Evolutionary conservation across 2,329 filamentous ascomycete genomes (phyloP), one percentile per base, ranked within the genome.

Genomic region (Fusarium pseudocircinatum): DNA sequence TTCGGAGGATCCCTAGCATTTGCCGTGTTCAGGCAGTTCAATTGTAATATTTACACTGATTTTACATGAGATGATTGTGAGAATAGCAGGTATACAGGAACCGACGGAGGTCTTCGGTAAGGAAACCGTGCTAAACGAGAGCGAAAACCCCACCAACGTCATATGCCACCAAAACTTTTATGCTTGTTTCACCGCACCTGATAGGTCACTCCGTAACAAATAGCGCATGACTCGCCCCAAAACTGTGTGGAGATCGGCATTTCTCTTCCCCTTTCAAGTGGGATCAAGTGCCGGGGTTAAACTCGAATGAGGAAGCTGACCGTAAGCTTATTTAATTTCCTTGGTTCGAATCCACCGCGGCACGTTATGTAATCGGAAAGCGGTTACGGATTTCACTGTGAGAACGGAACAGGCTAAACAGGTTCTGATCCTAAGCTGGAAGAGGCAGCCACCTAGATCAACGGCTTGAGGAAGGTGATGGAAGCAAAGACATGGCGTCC

Each of bases 151-250:
- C 30, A 28, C 39, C n/a, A 34, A 46, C 30, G 30, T 28, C 40
- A 47, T 58, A 46, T 16, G 30, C 40, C 39, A 26, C 30, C 20
- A 26, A 47, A 28, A 36, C 22, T 36, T 39, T 57, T 47, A 58
- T 47, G 54, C n/a, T 58, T 58, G 40, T 47, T 46, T 58, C 30
- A 58, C 39, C n/a, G 53, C n/a, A 46, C 13, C 39, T 57, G 9
- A 46, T 57, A 32, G 53, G 53, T 16, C 18, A 36, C 13, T 36
- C 4, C 40, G 7, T 26, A 15, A 44, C 54, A 34, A 20, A 44
- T 44, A 2, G 14, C 32, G 39, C 53, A 44, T 18, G 26, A 18
- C 11, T 57, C 24, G 10, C 30, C 15, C 18, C 30, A 6, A 28
- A 18, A 18, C 40, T 32, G 54, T 39, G 54, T 58, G 54, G 54